phyloP scores from a whole-genome alignment of 768 basidiomycete species.

The Tubosaeta brunneosetosa region DNA sequence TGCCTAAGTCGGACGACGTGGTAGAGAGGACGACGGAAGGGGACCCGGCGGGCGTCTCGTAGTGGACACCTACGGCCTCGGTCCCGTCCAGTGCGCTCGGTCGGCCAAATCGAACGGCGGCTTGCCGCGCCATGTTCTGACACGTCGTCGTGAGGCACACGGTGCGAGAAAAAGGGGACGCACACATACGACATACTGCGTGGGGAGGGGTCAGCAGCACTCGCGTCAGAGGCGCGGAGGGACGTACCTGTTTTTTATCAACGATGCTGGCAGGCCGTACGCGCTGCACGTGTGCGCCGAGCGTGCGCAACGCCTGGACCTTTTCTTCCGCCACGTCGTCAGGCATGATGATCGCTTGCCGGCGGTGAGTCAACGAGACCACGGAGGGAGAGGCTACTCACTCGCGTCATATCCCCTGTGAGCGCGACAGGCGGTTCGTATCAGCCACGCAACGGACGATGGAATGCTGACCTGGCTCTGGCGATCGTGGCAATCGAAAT shows the following conservation, averaged over 20 bases:
- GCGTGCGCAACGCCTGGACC: constrained; percentile 70
- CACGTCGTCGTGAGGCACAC: not conserved
- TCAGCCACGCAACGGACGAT: not conserved
- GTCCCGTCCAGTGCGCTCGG: constrained; percentile 25
- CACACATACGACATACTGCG: constrained; percentile 60
- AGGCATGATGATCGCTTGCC: constrained; percentile 80
- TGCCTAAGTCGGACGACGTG: constrained; percentile 39
- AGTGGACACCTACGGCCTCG: constrained; percentile 17
- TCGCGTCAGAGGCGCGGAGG: not conserved
- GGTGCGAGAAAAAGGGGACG: not conserved
- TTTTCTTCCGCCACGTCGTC: constrained; percentile 92
- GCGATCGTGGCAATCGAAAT: constrained; percentile 96
- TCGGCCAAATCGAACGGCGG: constrained; percentile 69
- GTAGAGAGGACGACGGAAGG: constrained; percentile 52
- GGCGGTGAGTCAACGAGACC: not conserved
- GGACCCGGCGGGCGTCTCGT: constrained; percentile 41
- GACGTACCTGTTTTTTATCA: constrained; percentile 84
- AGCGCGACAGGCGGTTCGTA: not conserved
- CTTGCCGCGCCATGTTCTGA: constrained; percentile 83
- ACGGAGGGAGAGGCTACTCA: constrained; percentile 26
- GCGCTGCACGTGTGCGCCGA: constrained; percentile 86
- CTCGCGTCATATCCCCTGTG: constrained; percentile 84
- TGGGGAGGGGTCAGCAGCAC: not conserved
- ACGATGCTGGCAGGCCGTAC: constrained; percentile 95
- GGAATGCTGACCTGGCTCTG: constrained; percentile 61